Base-by-base conservation (phyloP, 2,329 filamentous ascomycete genomes). In the Paradendryphiella salina region DNA sequence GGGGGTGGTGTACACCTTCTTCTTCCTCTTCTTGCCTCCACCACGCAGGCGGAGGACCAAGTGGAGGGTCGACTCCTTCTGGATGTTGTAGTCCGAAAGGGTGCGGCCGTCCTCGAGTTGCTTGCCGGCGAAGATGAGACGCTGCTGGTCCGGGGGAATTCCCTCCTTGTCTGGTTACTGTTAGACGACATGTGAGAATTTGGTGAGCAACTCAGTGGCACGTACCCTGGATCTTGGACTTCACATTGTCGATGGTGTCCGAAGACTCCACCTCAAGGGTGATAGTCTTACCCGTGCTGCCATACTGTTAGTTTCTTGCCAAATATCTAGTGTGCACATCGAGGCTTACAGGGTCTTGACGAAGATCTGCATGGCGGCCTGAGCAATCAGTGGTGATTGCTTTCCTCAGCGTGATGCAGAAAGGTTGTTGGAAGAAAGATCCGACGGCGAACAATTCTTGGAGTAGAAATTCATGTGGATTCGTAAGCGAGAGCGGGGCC, bases 1-100 rank as follows among this genome's bases (percentile, higher is more conserved):
- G 79, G 94, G 94, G 75, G 94, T 99, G 78, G 90, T 97, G 89
- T 99, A 99, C 71, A 99, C 94, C 92, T 99, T 99, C 90, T 99
- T 99, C 81, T 95, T 87, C 90, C 97, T 96, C 91, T 99, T 99
- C 73, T 76, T 77, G 77, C 80, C 92, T 80, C 93, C 94, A 85
- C 94, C 94, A 85, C 93, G 94, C 59, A 99, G 91, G 77, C 94
- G 90, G 72, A 99, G 88, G 73, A 99, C 94, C 71, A 97, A 83
- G 82, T 99, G 94, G 67, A 99, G 91, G 73, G 94, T 99, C 70
- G 87, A 92, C 87, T 97, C 93, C 88, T 99, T 99, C 87, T 99
- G 94, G 85, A 99, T 97, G 88, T 97, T 99, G 90, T 99, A 99
- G 84, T 99, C 94, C 76, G 89, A 94, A 67, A 99, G 90, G 72